These are phyloP conservation scores for Lactarius vividus DNA, from an alignment of 768 basidiomycete genomes.

Conservation along the genomic window DNA sequence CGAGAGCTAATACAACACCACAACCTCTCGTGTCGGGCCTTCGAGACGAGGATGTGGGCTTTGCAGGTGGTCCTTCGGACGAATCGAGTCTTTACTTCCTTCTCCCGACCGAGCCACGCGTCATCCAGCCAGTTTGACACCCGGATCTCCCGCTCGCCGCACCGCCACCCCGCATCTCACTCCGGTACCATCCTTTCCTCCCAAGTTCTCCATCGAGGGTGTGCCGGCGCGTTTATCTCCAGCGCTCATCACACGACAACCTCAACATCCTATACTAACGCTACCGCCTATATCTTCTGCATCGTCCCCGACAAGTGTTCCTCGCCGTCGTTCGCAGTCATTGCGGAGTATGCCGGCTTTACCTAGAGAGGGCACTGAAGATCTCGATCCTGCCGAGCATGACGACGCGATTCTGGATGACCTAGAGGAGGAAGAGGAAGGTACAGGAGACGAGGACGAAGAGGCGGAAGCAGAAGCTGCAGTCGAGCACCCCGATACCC, in stretches of 20 bases:
- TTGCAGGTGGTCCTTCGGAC: background rate
- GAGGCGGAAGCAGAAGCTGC: slow-evolving; percentile 14
- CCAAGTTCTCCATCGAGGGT: slow-evolving; percentile 24
- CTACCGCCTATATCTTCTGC: slow-evolving; percentile 24
- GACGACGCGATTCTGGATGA: slow-evolving; percentile 39
- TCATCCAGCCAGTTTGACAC: slow-evolving; percentile 17
- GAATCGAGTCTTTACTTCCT: background rate
- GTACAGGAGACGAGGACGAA: slow-evolving; percentile 26
- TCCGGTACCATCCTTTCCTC: slow-evolving; percentile 1
- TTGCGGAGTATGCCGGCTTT: slow-evolving; percentile 27
- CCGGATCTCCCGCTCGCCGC: slow-evolving; percentile 4
- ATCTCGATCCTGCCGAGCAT: slow-evolving; percentile 36
- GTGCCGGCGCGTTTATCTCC: slow-evolving; percentile 27
- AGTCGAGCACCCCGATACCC: slow-evolving; percentile 19
- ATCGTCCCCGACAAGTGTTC: background rate
- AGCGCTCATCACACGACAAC: slow-evolving; percentile 28
- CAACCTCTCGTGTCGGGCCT: background rate
- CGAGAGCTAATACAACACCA: background rate
- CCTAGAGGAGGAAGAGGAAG: slow-evolving; percentile 37
- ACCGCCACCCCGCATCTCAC: background rate
- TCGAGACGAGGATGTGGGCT: background rate
- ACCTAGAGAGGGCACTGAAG: slow-evolving; percentile 36
- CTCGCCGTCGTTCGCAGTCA: slow-evolving; percentile 19
- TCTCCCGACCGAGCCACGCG: background rate
- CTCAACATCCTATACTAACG: slow-evolving; percentile 24